Percentiles rank a stretch among this genome's conserved stretches.
Evolutionary conservation across 805 yeast genomes (phyloP).

Genomic region (Wickerhamomyces tratensis): DNA sequence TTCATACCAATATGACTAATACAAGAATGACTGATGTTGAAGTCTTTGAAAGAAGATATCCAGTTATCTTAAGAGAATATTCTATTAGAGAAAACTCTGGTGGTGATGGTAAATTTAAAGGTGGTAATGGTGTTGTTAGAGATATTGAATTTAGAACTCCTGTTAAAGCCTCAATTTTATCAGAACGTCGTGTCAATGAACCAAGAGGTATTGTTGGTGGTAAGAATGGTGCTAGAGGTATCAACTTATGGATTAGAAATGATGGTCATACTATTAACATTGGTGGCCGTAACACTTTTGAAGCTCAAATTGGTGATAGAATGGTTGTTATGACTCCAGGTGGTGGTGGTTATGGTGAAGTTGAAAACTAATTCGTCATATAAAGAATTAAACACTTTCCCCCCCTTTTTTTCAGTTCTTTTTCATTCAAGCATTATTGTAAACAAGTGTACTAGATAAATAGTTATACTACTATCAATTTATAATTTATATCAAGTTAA

Average conservation of each 20-base stretch:
- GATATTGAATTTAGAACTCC: slow-evolving; percentile 73
- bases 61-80: slow-evolving; percentile 67
- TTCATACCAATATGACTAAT: slow-evolving; percentile 90
- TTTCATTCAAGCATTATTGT: no score
- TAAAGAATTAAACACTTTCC: no score
- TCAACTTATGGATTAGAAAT: slow-evolving; percentile 42
- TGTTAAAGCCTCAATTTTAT: slow-evolving; percentile 68
- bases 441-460: no score
- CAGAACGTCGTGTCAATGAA: slow-evolving; percentile 76
- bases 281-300: slow-evolving; percentile 65
- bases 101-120: slow-evolving; percentile 61
- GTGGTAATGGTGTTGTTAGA: slow-evolving; percentile 83
- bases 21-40: slow-evolving; percentile 91
- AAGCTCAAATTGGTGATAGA: slow-evolving; percentile 52
- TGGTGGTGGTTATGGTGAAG: slow-evolving; percentile 69
- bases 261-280: slow-evolving; percentile 32
- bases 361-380: slow-evolving; percentile 1
- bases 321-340: slow-evolving; percentile 70
- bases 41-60: slow-evolving; percentile 80
- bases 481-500: no score
- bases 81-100: slow-evolving; percentile 68
- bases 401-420: not conserved
- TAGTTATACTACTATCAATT: no score
- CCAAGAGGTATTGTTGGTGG: slow-evolving; percentile 91
- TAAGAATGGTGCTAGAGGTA: slow-evolving; percentile 61